These are phyloP conservation scores for Coemansia nantahalensis DNA, from an alignment of 192 early-diverging fungal genomes.

Conservation along the genomic window DNA sequence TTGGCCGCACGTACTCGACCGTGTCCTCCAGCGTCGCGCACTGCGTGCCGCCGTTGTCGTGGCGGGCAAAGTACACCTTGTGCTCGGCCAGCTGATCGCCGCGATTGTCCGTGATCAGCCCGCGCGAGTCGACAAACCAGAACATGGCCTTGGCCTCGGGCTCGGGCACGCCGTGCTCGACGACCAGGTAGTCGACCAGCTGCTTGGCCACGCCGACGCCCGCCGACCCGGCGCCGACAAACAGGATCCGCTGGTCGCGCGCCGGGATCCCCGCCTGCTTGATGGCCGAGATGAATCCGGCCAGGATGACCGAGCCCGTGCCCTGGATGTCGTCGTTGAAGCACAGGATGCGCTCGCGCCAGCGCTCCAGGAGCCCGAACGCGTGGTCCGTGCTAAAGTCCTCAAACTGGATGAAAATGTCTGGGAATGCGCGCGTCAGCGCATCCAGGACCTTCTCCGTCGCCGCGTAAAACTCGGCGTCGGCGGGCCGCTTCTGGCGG, in stretches of 20 bases:
- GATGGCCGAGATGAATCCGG: constrained; percentile 89
- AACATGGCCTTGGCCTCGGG: constrained; percentile 57
- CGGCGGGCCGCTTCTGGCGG: constrained; percentile 62
- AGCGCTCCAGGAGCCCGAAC: constrained; percentile 78
- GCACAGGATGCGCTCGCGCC: constrained; percentile 71
- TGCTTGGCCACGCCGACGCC: constrained; percentile 94
- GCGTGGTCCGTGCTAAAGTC: constrained; percentile 94
- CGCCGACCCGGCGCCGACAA: constrained; percentile 93
- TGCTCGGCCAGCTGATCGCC: constrained; percentile 80
- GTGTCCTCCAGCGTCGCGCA: constrained; percentile 69
- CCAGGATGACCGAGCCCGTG: constrained; percentile 86
- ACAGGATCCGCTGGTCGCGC: constrained; percentile 81
- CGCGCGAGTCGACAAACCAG: constrained; percentile 92
- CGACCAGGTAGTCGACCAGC: constrained; percentile 76
- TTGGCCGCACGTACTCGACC: constrained; percentile 86
- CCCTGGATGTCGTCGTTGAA: constrained; percentile 85
- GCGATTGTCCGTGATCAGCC: constrained; percentile 84
- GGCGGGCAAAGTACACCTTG: constrained; percentile 84
- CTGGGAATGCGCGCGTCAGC: constrained; percentile 68
- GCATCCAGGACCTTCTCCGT: constrained; percentile 79
- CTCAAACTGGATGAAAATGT: constrained; percentile 91
- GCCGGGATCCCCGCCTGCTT: constrained; percentile 63
- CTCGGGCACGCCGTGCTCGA: constrained; percentile 71
- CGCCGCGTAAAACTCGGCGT: constrained; percentile 73
- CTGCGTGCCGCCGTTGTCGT: constrained; percentile 81